Base-by-base conservation (phyloP, 1,284 basidiomycete species). In the Cystobasidium sp. region DNA sequence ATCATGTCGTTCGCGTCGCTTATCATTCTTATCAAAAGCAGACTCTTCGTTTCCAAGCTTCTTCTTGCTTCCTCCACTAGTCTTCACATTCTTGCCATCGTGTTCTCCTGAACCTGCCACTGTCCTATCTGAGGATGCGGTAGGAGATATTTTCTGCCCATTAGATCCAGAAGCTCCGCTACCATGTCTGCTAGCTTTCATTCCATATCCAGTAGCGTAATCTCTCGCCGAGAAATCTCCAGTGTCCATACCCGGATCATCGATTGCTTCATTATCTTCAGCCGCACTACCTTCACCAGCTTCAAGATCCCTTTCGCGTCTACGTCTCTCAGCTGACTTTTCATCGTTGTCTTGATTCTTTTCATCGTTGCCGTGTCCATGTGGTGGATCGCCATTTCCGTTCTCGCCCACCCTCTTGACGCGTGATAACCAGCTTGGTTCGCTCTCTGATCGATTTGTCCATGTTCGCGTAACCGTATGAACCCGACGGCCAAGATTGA, bases 401-500 rank as follows among this genome's bases (percentile, higher is more conserved):
- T 89, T 65, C 0, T 82, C 81, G 0, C 85, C 84, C 46, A 93
- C 87, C 24, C 88, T 85, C 51, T 88, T 86, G n/a, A 90, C 89
- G 76, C 91, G 88, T 55, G 88, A 89, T 12, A 91, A 87, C 94
- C 94, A 91, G 52, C 89, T 88, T 4, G 90, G 88, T 75, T 85
- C 84, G 24, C 65, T 75, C n/a, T 66, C 68, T 12, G 83, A 82
- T 68, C 85, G 85, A 78, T 86, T 83, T 1, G 87, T 88, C 75
- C 86, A 85, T 77, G 88, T 88, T 52, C 89, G 86, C 1, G 90
- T 90, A 90, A 92, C 94, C 9, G 93, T 94, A 81, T 94, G 93
- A 7, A 97, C 93, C 43, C 93, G 88, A 41, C 91, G 87, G 14
- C 93, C 90, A 41, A 97, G 88, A 37, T 93, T 92, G 85, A 97